Conservation (phyloP, 2,329 filamentous ascomycete species). For the Paecilomyces sp. region DNA sequence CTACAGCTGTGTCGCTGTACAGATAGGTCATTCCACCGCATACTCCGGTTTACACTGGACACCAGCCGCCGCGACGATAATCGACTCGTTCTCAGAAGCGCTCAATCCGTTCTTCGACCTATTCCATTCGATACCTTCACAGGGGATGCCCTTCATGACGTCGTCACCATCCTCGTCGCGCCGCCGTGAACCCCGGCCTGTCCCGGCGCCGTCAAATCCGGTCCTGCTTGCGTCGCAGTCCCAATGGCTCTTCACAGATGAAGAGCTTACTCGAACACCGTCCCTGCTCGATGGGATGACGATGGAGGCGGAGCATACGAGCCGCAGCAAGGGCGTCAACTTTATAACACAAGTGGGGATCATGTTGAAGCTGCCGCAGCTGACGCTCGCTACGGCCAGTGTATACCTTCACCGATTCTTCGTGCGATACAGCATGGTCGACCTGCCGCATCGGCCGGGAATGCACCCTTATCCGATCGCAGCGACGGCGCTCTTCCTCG, state of each 20-base stretch:
- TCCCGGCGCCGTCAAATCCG: constrained; percentile 35
- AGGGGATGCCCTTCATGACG: constrained; percentile 15
- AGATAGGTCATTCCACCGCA: not conserved
- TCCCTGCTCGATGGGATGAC: constrained; percentile 77
- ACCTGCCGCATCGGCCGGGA: constrained; percentile 59
- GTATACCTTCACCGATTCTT: constrained; percentile 95
- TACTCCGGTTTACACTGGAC: not conserved
- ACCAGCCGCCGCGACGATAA: not conserved
- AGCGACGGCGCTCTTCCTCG: constrained; percentile 83
- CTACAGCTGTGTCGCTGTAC: not conserved
- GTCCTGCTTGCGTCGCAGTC: constrained; percentile 50
- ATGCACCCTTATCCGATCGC: constrained; percentile 92
- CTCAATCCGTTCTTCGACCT: not conserved
- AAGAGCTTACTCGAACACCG: constrained; percentile 75
- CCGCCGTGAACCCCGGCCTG: constrained; percentile 15
- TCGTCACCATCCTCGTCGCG: constrained; percentile 16
- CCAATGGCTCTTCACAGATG: constrained; percentile 86
- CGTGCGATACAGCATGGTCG: constrained; percentile 79
- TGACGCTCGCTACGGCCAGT: constrained; percentile 84
- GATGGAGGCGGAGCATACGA: constrained; percentile 67
- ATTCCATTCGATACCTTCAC: not conserved
- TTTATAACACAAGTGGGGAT: constrained; percentile 95
- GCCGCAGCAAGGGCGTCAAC: constrained; percentile 86
- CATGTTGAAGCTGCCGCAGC: constrained; percentile 82
- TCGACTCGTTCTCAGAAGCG: not conserved